Evolutionary conservation across 805 yeast species (phyloP).

Genomic region (Kodamaea hsintzibuensis): DNA sequence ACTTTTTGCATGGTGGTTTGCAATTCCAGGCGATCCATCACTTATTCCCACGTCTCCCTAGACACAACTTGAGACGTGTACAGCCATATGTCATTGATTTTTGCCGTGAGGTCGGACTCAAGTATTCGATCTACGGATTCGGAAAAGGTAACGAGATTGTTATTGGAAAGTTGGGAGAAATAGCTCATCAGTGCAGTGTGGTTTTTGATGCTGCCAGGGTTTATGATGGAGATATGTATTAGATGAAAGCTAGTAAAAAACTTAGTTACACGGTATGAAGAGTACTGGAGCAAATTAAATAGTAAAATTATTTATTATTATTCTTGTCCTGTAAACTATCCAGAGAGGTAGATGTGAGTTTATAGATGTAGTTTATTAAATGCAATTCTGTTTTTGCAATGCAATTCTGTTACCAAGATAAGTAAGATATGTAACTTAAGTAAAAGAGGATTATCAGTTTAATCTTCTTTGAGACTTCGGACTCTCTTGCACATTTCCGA

Average conservation of each 20-base stretch:
- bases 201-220: slow-evolving; percentile 70
- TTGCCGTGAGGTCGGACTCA: slow-evolving; percentile 73
- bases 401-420: background rate
- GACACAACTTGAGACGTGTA: slow-evolving; percentile 78
- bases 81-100: slow-evolving; percentile 74
- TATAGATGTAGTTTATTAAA: background rate
- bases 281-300: no score
- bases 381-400: no score
- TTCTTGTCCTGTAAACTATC: background rate
- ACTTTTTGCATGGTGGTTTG: slow-evolving; percentile 86
- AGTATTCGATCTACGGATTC: slow-evolving; percentile 84
- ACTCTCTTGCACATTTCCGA: background rate
- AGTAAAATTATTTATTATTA: no score
- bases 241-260: background rate
- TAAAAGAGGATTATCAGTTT: no score
- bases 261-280: no score
- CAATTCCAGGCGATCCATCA: slow-evolving; percentile 93
- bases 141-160: slow-evolving; percentile 74
- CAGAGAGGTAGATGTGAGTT: background rate
- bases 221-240: slow-evolving; percentile 53
- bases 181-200: slow-evolving; percentile 77
- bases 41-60: slow-evolving; percentile 83
- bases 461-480: no score
- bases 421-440: background rate
- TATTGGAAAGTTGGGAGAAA: slow-evolving; percentile 65